phyloP scores from a whole-genome alignment of 2,329 filamentous ascomycete species.

The Botrytis fabae region DNA sequence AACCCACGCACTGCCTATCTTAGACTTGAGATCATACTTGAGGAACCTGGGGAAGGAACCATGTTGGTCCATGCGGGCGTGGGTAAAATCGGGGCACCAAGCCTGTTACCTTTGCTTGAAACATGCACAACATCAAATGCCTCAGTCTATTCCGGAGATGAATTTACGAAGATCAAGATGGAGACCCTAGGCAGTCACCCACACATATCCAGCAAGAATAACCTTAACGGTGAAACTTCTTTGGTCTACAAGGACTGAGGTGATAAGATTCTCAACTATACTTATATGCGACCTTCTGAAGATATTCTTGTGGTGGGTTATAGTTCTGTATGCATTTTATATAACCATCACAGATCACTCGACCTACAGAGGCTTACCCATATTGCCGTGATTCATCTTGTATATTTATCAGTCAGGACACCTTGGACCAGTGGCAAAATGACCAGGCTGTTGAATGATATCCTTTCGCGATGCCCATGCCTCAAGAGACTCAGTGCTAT shows the following conservation, averaged over 20 bases:
- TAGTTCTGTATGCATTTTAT: not conserved
- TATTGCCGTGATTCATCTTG: not conserved
- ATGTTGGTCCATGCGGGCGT: rapidly evolving
- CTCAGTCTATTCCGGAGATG: not conserved
- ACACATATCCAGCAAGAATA: too few species aligned
- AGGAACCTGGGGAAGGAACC: not conserved
- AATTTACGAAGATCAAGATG: not conserved
- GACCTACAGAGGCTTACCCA: not conserved
- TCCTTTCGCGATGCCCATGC: not conserved
- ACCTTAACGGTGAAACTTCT: too few species aligned
- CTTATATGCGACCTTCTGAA: not conserved
- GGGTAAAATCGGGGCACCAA: not conserved
- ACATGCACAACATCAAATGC: not conserved
- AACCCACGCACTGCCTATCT: not conserved
- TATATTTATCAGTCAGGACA: not conserved
- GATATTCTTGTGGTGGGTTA: not conserved
- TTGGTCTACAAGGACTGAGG: not conserved
- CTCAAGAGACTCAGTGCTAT: not conserved
- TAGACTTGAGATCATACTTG: not conserved
- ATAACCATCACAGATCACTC: not conserved
- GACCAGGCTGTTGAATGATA: not conserved
- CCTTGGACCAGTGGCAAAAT: not conserved
- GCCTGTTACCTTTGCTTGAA: not conserved
- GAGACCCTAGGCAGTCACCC: not conserved
- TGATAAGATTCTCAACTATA: not conserved